Evolutionary conservation across 1,284 basidiomycete species (phyloP), one percentile per base, ranked within the genome.

Genomic region (Porogramme epimiltina): DNA sequence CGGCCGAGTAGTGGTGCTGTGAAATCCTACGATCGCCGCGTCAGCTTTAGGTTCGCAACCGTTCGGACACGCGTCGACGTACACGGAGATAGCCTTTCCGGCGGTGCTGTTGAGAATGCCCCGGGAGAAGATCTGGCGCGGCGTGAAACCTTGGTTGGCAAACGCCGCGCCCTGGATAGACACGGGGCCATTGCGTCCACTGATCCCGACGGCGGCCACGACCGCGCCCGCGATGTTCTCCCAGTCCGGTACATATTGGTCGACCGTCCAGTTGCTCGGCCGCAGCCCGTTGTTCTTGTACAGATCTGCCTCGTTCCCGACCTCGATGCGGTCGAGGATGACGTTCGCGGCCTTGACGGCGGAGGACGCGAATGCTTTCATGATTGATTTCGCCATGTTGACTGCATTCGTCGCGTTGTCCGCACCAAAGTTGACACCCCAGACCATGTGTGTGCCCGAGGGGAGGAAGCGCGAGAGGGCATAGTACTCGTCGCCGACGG

Each of bases 401-500:
- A 77, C 75, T 0, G 77, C 79, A 38, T 82, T 78, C 28, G 81
- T 84, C 48, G 81, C 52, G 59, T 87, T 86, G 51, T 78, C 69
- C 26, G 70, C 61, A 11, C 82, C 79, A 20, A 88, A 67, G 64
- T 88, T 87, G 48, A 89, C 73, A n/a, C 85, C 87, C 82, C 82
- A 89, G n/a, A 74, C 81, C 56, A 86, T 82, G 59, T 74, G 76
- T 2, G 82, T 84, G 24, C 75, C 80, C 13, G 66, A 56, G 25
- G 82, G 84, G 41, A 89, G 74, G 60, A 81, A 80, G 25, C 73
- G 72, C 3, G 80, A 78, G 3, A 82, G 68, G 16, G 70, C 60
- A 58, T 87, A 89, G 61, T 75, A 88, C n/a, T 66, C 73, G 60
- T 81, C 70, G 2, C 86, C 84, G 40, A 86, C 80, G 2, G 71